Percentiles rank a stretch among this genome's conserved stretches.
Conservation (phyloP, 106 monocot genomes). For the Chionographis japonica region DNA sequence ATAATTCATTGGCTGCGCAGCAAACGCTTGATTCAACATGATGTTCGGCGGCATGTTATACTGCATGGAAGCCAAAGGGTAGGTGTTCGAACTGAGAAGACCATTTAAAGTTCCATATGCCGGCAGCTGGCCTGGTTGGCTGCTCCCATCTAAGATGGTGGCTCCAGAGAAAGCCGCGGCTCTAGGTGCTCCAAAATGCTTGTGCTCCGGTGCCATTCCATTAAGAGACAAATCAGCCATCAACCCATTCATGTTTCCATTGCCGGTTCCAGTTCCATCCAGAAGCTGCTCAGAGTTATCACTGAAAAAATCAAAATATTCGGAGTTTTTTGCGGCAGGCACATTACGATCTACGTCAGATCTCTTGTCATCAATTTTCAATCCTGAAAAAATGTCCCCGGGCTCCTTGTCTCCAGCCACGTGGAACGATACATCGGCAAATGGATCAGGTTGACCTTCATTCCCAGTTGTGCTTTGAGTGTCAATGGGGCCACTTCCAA, state of each 20-base stretch:
- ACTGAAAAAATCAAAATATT: constrained; percentile 59
- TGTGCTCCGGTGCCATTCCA: constrained; percentile 20
- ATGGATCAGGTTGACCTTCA: constrained; percentile 61
- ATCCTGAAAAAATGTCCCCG: constrained; percentile 74
- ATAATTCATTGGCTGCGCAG: constrained; percentile 58
- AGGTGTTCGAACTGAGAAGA: constrained; percentile 30
- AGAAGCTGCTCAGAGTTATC: constrained; percentile 19
- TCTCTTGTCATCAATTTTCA: constrained; percentile 59
- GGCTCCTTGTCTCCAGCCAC: constrained; percentile 35
- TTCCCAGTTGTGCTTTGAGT: constrained; percentile 16
- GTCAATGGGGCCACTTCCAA: constrained; percentile 33
- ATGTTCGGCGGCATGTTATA: constrained; percentile 47
- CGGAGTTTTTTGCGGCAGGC: constrained; percentile 16
- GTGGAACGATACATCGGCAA: constrained; percentile 96
- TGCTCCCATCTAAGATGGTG: constrained; percentile 16
- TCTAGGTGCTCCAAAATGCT: constrained; percentile 14
- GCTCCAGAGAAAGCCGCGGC: constrained; percentile 21
- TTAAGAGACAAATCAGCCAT: constrained; percentile 57
- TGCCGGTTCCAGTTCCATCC: constrained; percentile 11
- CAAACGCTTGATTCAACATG: constrained; percentile 53
- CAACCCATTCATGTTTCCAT: constrained; percentile 43
- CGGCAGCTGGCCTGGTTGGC: constrained; percentile 23
- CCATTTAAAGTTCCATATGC: constrained; percentile 25
- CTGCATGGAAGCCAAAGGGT: constrained; percentile 43
- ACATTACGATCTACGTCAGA: constrained; percentile 5